phyloP scores from a whole-genome alignment of 2,329 filamentous ascomycete species.

The Colletotrichum navitas region DNA sequence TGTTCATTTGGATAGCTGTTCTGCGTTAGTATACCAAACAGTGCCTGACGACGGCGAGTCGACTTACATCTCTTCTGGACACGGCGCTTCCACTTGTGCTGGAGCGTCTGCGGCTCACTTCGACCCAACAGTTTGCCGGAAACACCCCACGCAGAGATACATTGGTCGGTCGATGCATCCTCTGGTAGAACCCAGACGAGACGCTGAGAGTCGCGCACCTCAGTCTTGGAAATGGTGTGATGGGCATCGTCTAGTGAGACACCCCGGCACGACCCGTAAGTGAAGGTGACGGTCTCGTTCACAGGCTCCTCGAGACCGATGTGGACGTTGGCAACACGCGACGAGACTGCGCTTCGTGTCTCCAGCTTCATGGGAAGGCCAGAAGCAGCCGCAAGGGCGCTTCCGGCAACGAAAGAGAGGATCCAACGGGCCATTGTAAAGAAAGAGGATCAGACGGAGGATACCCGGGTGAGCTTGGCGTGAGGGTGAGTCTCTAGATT shows the following conservation, averaged over 20 bases:
- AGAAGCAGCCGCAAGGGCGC: constrained; percentile 37
- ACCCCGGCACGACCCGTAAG: constrained; percentile 45
- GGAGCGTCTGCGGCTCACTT: constrained; percentile 51
- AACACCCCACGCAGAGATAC: constrained; percentile 56
- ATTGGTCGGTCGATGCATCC: constrained; percentile 49
- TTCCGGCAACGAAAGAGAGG: constrained; percentile 38
- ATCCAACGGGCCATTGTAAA: constrained; percentile 40
- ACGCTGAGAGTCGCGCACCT: constrained; percentile 43
- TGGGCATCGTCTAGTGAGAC: constrained; percentile 38
- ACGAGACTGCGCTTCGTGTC: constrained; percentile 49
- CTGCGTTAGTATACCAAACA: constrained; percentile 44
- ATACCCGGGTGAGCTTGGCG: constrained; percentile 25
- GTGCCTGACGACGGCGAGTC: constrained; percentile 2
- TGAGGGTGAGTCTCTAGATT: constrained; percentile 20
- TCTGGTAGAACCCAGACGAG: constrained; percentile 46
- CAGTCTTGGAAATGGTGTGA: constrained; percentile 43
- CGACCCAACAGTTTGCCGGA: constrained; percentile 50
- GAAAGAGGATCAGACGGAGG: background rate
- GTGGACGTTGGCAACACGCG: constrained; percentile 53
- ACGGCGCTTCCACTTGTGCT: constrained; percentile 46
- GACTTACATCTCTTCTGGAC: constrained; percentile 40
- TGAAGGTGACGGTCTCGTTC: constrained; percentile 44
- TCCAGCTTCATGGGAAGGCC: constrained; percentile 51
- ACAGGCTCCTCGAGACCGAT: constrained; percentile 41
- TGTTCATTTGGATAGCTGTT: constrained; percentile 60